Percentiles rank a stretch among this genome's conserved stretches.
Conservation (phyloP, 345 rosid species). For the Lagerstroemia speciosa region DNA sequence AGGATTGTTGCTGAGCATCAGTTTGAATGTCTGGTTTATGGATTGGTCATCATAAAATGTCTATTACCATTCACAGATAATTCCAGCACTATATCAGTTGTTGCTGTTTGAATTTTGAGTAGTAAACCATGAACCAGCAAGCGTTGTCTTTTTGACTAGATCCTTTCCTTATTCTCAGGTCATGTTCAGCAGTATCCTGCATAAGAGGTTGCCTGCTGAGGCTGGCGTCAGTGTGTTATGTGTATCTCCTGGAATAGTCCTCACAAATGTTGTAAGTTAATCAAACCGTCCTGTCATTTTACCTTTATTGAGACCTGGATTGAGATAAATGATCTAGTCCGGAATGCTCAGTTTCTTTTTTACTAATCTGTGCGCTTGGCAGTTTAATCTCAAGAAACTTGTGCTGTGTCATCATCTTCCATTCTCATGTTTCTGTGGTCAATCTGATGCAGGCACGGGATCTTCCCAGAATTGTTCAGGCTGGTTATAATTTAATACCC, state of each 20-base stretch:
- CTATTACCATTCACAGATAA: not conserved
- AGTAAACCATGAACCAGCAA: not conserved
- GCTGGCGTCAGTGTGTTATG: constrained; percentile 78
- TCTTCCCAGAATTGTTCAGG: constrained; percentile 72
- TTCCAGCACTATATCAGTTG: not conserved
- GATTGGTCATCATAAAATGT: not conserved
- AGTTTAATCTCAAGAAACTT: not conserved
- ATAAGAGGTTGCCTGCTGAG: constrained; percentile 80
- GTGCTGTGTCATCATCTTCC: not conserved
- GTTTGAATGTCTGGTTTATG: not conserved
- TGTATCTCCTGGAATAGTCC: constrained; percentile 82
- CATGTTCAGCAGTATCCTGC: constrained; percentile 88
- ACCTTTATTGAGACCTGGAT: not conserved
- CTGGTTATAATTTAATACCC: constrained; percentile 69
- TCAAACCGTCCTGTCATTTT: not conserved
- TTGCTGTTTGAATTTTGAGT: not conserved
- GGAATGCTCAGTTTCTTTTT: not conserved
- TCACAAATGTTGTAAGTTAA: constrained; percentile 86
- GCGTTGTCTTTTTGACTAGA: not conserved
- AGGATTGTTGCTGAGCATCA: not conserved
- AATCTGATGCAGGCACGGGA: constrained; percentile 72
- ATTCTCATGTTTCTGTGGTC: not conserved
- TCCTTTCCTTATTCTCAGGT: constrained; percentile 46
- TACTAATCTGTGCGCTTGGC: not conserved
- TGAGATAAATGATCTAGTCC: not conserved